Conservation (phyloP, 2,329 filamentous ascomycete genomes). For the Sarocladium oryzae region DNA sequence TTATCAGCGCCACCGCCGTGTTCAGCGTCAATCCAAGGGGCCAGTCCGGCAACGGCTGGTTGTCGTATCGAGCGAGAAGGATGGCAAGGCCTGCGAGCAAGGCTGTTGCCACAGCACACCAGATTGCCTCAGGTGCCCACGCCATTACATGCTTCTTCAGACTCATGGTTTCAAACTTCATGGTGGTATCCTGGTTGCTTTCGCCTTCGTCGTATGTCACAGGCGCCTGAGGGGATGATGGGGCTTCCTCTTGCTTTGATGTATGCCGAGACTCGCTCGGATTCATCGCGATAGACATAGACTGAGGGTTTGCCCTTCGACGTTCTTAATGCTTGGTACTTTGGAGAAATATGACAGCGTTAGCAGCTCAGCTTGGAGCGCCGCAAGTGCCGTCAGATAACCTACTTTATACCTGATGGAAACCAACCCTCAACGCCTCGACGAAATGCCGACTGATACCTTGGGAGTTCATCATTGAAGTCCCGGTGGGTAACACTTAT, state of each 20-base stretch:
- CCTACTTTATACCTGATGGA: too few species aligned
- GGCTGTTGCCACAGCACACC: not conserved
- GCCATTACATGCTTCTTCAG: not conserved
- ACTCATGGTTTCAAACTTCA: not conserved
- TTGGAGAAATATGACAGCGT: too few species aligned
- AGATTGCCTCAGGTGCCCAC: constrained; percentile 8
- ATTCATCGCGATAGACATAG: not conserved
- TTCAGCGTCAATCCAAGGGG: constrained; percentile 21
- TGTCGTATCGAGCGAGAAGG: constrained; percentile 13
- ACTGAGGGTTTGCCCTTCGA: not conserved
- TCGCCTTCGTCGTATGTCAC: not conserved
- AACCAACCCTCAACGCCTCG: too few species aligned
- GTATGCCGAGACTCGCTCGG: not conserved
- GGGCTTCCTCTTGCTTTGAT: too few species aligned
- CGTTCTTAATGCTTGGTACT: not conserved
- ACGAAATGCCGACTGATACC: too few species aligned
- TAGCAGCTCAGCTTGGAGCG: too few species aligned
- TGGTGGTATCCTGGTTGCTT: not conserved
- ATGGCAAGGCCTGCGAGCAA: constrained; percentile 17
- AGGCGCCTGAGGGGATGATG: too few species aligned
- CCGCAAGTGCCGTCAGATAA: too few species aligned
- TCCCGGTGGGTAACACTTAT: too few species aligned
- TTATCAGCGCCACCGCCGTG: constrained; percentile 20
- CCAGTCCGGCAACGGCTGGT: constrained; percentile 17
- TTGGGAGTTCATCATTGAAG: too few species aligned